These are phyloP conservation scores for Holtermanniella nyarrowii DNA, from an alignment of 768 basidiomycete genomes.

Conservation along the genomic window DNA sequence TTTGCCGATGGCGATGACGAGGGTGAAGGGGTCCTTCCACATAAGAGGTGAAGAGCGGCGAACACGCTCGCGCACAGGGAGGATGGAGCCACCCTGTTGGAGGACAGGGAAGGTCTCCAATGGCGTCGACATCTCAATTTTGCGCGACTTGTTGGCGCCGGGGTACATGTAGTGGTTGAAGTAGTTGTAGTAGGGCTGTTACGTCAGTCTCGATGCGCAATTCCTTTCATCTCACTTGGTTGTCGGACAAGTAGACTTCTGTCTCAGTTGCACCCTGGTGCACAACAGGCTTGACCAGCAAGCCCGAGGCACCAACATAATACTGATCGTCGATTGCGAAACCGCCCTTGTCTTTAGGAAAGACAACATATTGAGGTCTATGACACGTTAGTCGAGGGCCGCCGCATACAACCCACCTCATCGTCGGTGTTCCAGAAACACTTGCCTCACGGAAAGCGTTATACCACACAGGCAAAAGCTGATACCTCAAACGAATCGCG, in stretches of 20 bases:
- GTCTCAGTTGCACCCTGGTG: constrained; percentile 58
- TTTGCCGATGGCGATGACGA: constrained; percentile 60
- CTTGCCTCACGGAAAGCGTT: constrained; percentile 89
- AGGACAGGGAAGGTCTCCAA: constrained; percentile 73
- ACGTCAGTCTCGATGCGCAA: background rate
- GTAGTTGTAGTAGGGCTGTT: constrained; percentile 88
- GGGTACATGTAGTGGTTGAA: constrained; percentile 58
- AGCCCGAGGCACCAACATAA: constrained; percentile 74
- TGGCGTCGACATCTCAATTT: constrained; percentile 66
- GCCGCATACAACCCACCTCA: constrained; percentile 50
- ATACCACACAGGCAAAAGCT: constrained; percentile 87
- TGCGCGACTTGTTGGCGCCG: constrained; percentile 31
- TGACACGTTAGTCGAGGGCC: background rate
- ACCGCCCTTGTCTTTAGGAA: constrained; percentile 78
- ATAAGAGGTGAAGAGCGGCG: constrained; percentile 76
- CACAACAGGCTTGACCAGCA: constrained; percentile 86
- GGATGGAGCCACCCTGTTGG: constrained; percentile 79
- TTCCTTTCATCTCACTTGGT: constrained; percentile 47
- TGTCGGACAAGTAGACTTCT: constrained; percentile 74
- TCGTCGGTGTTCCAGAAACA: constrained; percentile 65
- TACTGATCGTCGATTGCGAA: constrained; percentile 90
- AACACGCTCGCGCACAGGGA: constrained; percentile 77
- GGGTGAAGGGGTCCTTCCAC: constrained; percentile 85
- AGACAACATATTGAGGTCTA: constrained; percentile 91
- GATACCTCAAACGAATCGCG: constrained; percentile 69